Evolutionary conservation across 495 filamentous ascomycete species (phyloP).

Genomic region (Aspergillus cavernicola): DNA sequence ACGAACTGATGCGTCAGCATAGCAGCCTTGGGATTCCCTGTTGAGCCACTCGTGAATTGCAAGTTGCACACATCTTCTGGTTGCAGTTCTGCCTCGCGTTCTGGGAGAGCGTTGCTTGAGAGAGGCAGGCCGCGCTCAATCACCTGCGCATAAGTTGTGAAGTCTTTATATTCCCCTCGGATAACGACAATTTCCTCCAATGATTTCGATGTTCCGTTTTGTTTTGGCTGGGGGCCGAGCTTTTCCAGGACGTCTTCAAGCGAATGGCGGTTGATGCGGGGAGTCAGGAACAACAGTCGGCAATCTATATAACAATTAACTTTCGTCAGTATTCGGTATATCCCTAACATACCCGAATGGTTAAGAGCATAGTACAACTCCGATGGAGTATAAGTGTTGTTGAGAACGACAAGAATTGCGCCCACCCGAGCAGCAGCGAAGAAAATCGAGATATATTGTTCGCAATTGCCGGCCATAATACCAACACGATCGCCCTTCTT

Average conservation of each 20-base stretch:
- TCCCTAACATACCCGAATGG: slow-evolving; percentile 51
- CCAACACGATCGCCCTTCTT: slow-evolving; percentile 61
- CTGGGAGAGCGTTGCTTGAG: slow-evolving; percentile 38
- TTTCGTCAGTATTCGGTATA: not conserved
- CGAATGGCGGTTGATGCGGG: slow-evolving; percentile 54
- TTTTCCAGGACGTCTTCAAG: slow-evolving; percentile 50
- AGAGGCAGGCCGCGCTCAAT: slow-evolving; percentile 29
- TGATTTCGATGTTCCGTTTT: slow-evolving; percentile 24
- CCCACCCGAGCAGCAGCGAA: slow-evolving; percentile 65
- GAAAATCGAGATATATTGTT: slow-evolving; percentile 65
- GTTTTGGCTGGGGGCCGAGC: slow-evolving; percentile 40
- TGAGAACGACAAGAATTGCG: slow-evolving; percentile 63
- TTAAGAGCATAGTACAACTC: slow-evolving; percentile 62
- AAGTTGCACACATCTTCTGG: slow-evolving; percentile 64
- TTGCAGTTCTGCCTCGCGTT: slow-evolving; percentile 45
- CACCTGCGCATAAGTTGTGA: slow-evolving; percentile 52
- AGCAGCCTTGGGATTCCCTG: slow-evolving; percentile 68
- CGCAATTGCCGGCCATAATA: slow-evolving; percentile 70
- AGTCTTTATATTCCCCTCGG: slow-evolving; percentile 45
- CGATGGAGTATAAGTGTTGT: slow-evolving; percentile 66
- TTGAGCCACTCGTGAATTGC: slow-evolving; percentile 70
- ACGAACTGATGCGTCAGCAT: slow-evolving; percentile 68
- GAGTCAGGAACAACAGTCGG: slow-evolving; percentile 61
- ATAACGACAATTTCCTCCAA: slow-evolving; percentile 53
- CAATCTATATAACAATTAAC: slow-evolving; percentile 37